Conservation (phyloP, 768 basidiomycete species). For the Lentinula detonsa region DNA sequence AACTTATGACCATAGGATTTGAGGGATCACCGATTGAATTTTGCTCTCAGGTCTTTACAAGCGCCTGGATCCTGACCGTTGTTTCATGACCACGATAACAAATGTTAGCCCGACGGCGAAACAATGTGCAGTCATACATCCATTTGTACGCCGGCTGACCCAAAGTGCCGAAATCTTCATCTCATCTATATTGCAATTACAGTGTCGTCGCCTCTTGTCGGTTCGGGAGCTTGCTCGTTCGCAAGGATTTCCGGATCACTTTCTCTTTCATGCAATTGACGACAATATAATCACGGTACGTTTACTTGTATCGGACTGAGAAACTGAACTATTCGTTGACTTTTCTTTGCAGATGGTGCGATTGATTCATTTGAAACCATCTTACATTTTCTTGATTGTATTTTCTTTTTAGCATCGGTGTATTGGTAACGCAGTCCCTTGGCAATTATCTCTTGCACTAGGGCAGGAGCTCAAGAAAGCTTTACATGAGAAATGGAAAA, state of each 20-base stretch:
- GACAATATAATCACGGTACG: constrained; percentile 58
- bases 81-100: constrained; percentile 72
- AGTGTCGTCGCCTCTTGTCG: constrained; percentile 69
- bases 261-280: constrained; percentile 49
- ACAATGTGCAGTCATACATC: constrained; percentile 64
- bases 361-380: not conserved
- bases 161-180: not conserved
- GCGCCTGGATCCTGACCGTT: constrained; percentile 46
- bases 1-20: not conserved
- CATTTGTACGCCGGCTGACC: constrained; percentile 37
- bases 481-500: constrained; percentile 48
- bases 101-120: constrained; percentile 79
- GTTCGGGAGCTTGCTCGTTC: constrained; percentile 75
- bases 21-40: not conserved
- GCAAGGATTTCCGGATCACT: constrained; percentile 78
- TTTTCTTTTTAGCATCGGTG: constrained; percentile 58
- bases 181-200: not conserved
- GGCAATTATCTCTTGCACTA: constrained; percentile 56
- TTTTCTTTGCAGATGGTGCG: constrained; percentile 2
- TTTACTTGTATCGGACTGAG: constrained; percentile 4
- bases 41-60: constrained; percentile 40
- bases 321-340: not conserved
- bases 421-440: constrained; percentile 77
- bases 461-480: constrained; percentile 55
- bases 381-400: not conserved